Evolutionary conservation across 495 filamentous ascomycete genomes (phyloP), one percentile per base, ranked within the genome.

Genomic region (Penicillium steckii): DNA sequence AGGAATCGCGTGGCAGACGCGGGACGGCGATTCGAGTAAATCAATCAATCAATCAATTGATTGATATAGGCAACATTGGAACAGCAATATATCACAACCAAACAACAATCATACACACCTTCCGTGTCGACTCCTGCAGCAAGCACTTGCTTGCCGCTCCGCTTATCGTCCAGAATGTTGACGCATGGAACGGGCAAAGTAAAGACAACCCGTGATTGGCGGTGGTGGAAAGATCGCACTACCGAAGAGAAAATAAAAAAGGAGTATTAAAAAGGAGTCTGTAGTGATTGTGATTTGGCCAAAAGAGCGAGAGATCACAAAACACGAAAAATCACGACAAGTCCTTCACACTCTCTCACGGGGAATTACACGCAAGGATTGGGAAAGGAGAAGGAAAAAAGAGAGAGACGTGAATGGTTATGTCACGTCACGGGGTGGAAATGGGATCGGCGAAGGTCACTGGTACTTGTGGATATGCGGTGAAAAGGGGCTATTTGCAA

Each of bases 141-240:
- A 78, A 78, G 75, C 75, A 73, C 67, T 70, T 71, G 75, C 75
- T 78, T 78, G 75, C 75, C 71, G 75, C 75, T 73, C 70, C 68
- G 62, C 61, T 74, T 77, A 77, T 71, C 55, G 69, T 72, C 74
- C 69, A 74, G 67, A 78, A 78, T 78, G 65, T 67, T 74, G 73
- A 75, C 71, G 72, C 74, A 76, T 76, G 74, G 70, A 74, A 66
- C 55, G 41, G 57, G 50, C 55, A 54, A 57, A 52, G 50, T 64
- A 42, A 55, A 66, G 57, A 58, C 64, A 64, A 59, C 58, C 64
- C 62, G 50, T 57, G 61, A 60, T 60, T 61, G 55, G 57, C 55
- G 59, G 41, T 46, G 49, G 45, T n/a, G n/a, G 45, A 51, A 43
- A 32, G 33, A 43, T 43, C 19, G 23, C 40, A 22, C 18, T 6